Base-by-base conservation (phyloP, 2,329 filamentous ascomycete species). In the Aspergillus versicolor region DNA sequence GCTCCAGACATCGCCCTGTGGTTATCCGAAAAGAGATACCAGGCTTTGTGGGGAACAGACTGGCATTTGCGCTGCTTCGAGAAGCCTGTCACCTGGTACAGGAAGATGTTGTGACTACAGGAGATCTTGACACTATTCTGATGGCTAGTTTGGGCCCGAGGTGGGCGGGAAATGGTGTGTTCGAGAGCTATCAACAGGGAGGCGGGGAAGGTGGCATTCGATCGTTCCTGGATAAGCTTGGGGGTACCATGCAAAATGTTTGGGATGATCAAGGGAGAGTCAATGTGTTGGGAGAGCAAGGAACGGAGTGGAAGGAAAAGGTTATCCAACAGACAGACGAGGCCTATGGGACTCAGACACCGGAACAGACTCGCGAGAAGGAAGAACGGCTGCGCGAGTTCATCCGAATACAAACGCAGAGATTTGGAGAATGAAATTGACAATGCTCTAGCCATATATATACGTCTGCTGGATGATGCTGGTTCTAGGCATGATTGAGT, bases 161-260 rank as follows among this genome's bases (percentile, higher is more conserved):
- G 49, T 84, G 82, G 82, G 77, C 80, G 8, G 77, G 82, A 6
- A 79, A 79, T 21, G 83, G 83, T 1, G 80, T 82, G 3, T 85
- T 85, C 65, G 82, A 82, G 67, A 81, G 80, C 48, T 86, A 85
- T 70, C 80, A 83, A 70, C 82, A 82, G 51, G 83, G 83, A 2
- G 83, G 84, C 11, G 83, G 84, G 3, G 73, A 75, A 11, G 79
- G 76, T 2, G 83, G 84, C 1, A 68, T 85, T 55, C 69, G 73
- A 12, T 79, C 75, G 0, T 84, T 85, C 57, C 76, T 85, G 62
- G 74, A 78, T 45, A 85, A 85, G 63, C 79, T 86, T 62, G 82
- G 81, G 5, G 77, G 76, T 11, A 84, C 82, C 1, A 78, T 85
- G 52, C 77, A 82, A 63, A 77, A 70, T 21, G 82, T 81, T 57